Evolutionary conservation across 2,329 filamentous ascomycete species (phyloP).

Genomic region (Phaeosphaeria sp.): DNA sequence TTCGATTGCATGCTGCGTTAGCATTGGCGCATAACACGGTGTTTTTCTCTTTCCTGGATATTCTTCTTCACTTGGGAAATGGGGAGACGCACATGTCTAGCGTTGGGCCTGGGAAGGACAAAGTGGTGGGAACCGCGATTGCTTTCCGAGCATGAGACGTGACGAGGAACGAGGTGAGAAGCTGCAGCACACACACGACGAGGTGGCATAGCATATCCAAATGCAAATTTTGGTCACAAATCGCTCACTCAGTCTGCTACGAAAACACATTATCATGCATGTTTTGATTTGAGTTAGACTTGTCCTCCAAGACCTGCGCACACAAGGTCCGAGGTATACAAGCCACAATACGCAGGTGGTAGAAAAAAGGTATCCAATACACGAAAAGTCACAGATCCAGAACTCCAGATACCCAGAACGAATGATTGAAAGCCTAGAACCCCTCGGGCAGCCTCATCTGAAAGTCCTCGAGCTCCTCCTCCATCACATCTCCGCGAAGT

Average conservation of each 20-base stretch:
- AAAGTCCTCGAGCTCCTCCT: constrained; percentile 39
- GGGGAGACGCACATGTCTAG: background rate
- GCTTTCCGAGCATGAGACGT: too few relatives aligned
- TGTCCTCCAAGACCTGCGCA: background rate
- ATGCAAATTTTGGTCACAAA: background rate
- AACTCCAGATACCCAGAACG: background rate
- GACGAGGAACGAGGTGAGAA: background rate
- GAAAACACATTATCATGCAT: background rate
- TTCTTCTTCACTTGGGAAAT: too few relatives aligned
- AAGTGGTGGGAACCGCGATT: too few relatives aligned
- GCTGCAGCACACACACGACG: background rate
- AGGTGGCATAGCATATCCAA: background rate
- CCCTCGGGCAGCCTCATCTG: constrained; percentile 42
- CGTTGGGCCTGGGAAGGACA: too few relatives aligned
- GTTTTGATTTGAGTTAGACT: background rate
- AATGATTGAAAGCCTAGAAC: constrained; percentile 19
- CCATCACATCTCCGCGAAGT: constrained; percentile 29
- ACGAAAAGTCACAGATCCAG: constrained; percentile 4
- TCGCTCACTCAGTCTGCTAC: too few relatives aligned
- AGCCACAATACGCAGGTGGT: background rate
- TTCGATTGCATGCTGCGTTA: background rate
- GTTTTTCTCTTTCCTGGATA: background rate
- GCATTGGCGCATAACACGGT: background rate
- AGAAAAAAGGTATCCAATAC: constrained; percentile 16
- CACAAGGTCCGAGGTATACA: background rate